Base-by-base conservation (phyloP, 2,329 filamentous ascomycete species). In the Whalleya microplaca region DNA sequence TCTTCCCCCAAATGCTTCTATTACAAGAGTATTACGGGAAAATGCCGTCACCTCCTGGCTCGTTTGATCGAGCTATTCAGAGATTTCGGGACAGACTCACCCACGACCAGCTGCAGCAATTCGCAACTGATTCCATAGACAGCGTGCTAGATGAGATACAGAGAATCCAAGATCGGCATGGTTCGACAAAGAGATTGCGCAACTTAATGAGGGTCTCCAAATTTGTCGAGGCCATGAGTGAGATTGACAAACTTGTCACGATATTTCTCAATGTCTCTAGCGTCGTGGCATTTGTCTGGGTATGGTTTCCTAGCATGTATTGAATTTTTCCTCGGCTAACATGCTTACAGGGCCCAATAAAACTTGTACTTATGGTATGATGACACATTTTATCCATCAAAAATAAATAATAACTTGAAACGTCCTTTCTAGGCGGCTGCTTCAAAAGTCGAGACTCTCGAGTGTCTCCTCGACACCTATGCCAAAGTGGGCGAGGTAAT, bases 211-310 rank as follows among this genome's bases (percentile, higher is more conserved):
- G 61, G 37, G 32, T 67, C 2, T 61, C 57, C 2, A 61, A 59
- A 20, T 67, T 67, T 20, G 40, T 67, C 0, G 64, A 66, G 19
- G 65, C 58, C 1, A 66, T 66, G 65, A 45, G 45, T 4, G 60
- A 67, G 21, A 50, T 67, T 3, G 62, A 64, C 20, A 52, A 66
- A 41, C 29, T 67, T 2, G 62, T 64, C 6, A 45, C 54, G 18
- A 46, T 65, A 10, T 67, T 66, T 23, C 51, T 67, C 9, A 66
- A 66, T 32, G 62, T 61, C 6, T 55, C 55, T 2, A 49, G 59
- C 14, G 51, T 59, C 2, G 64, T 67, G 3, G 64, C 58, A 2
- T 67, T 62, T 41, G 32, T 67, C 2, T 67, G 63, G 64, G 64
- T 63, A 48, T 29, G 27, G n/a, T n/a, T n/a, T n/a, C n/a, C n/a